Evolutionary conservation across 805 yeast species (phyloP), one percentile per base, ranked within the genome.

Genomic region (Nakazawaea holstii): DNA sequence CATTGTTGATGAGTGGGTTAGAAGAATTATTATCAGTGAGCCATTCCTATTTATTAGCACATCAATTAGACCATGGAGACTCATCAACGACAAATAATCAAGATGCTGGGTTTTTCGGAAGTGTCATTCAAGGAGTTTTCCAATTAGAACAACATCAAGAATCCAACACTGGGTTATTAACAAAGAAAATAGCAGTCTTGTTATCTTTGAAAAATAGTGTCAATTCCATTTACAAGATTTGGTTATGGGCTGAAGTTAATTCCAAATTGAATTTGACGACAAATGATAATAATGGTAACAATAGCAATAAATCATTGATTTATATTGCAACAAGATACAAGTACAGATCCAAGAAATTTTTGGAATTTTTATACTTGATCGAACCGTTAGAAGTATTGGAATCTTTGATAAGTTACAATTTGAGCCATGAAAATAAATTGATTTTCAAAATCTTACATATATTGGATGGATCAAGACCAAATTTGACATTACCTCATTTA

Each of bases 381-480:
- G 96, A 90, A 56, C 82, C 92, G 14, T 66, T 79, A 43, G 92
- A 88, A 56, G 80, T 83, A 0, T 64, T 89, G 48, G 95, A 87
- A 56, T 73, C 82, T 7, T 62, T 91, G 49, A 55, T 56, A 14
- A 55, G 60, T 6, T 51, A 52, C 27, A 52, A 57, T 37, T 45
- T 37, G 11, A 43, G 50, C 11, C 26, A 29, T 46, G 52, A 13
- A 30, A 55, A 55, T 26, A 53, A 61, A 7, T 56, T 75, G 6
- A 68, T 80, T 10, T 74, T 80, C 55, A 84, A 82, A 53, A 58
- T 87, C 1, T 62, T 87, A n/a, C 89, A 87, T 60, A 82, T 86
- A 2, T 66, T 91, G 42, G 97, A 91, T 64, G 92, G 94, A 0
- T 85, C 95, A 7, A 78, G 87, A 53, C 86, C 95, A 0, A 86